These are phyloP conservation scores for Podila verticillata DNA, from an alignment of 192 early-diverging fungal species.

Conservation along the genomic window DNA sequence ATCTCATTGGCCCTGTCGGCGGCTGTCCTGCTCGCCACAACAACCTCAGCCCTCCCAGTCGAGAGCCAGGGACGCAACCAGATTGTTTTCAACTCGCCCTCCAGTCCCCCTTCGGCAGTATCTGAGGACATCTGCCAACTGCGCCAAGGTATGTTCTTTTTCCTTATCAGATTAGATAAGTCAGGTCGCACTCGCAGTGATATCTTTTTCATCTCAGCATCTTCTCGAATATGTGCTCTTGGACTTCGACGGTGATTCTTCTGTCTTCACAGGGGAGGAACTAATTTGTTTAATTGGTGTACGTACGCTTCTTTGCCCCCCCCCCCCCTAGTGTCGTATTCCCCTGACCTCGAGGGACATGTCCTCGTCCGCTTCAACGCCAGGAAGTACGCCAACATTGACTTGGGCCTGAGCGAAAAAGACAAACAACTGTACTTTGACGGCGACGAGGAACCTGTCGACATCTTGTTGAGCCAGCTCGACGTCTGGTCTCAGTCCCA, in stretches of 20 bases:
- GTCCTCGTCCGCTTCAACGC: conserved; percentile 45
- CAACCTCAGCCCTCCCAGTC: conserved; percentile 10
- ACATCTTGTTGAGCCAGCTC: conserved; percentile 28
- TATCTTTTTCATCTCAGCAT: no score
- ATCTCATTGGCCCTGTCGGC: conserved; percentile 25
- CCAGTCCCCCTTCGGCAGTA: neutral
- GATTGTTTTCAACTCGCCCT: no score
- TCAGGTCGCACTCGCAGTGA: no score
- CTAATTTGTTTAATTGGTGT: no score
- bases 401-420: conserved; percentile 9
- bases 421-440: neutral
- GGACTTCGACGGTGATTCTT: no score
- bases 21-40: conserved; percentile 17
- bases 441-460: conserved; percentile 3
- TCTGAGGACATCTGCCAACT: neutral
- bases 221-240: no score
- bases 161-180: no score
- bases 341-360: conserved; percentile 40
- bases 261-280: no score
- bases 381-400: conserved; percentile 30
- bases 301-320: no score
- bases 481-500: conserved; percentile 43
- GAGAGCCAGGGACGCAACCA: conserved; percentile 11
- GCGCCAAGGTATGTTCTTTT: no score
- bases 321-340: neutral